Conservation (phyloP, 495 filamentous ascomycete species). For the Penicillium crystallinum region DNA sequence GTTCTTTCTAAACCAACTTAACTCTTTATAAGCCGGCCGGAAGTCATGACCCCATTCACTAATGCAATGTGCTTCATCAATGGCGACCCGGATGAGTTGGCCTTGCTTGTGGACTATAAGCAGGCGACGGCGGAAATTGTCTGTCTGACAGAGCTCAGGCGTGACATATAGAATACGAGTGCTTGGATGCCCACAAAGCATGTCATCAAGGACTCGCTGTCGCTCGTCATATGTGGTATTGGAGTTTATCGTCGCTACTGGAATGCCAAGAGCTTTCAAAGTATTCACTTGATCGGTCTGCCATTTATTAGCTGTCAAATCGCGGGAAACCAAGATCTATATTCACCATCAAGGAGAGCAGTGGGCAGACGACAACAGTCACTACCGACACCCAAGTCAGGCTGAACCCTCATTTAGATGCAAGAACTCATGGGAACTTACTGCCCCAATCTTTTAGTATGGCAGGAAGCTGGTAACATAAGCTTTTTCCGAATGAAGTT, state of each 20-base stretch:
- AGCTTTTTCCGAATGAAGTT: conserved; percentile 92
- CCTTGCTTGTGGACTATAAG: conserved; percentile 70
- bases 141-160: conserved; percentile 77
- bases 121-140: conserved; percentile 71
- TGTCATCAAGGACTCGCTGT: conserved; percentile 66
- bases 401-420: not conserved
- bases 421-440: conserved; percentile 36
- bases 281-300: conserved; percentile 89
- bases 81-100: conserved; percentile 77
- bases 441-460: conserved; percentile 74
- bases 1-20: conserved; percentile 80
- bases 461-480: conserved; percentile 92
- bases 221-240: conserved; percentile 61
- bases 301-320: not conserved
- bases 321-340: not conserved
- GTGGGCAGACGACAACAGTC: conserved; percentile 85
- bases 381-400: conserved; percentile 41
- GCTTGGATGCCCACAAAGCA: conserved; percentile 78
- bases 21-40: conserved; percentile 79
- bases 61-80: conserved; percentile 96
- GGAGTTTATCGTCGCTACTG: conserved; percentile 83
- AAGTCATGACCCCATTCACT: conserved; percentile 99
- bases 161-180: conserved; percentile 89
- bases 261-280: conserved; percentile 64
- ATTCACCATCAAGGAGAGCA: conserved; percentile 83